Conservation (phyloP, 2,329 filamentous ascomycete species). For the Pseudogymnoascus sp. region DNA sequence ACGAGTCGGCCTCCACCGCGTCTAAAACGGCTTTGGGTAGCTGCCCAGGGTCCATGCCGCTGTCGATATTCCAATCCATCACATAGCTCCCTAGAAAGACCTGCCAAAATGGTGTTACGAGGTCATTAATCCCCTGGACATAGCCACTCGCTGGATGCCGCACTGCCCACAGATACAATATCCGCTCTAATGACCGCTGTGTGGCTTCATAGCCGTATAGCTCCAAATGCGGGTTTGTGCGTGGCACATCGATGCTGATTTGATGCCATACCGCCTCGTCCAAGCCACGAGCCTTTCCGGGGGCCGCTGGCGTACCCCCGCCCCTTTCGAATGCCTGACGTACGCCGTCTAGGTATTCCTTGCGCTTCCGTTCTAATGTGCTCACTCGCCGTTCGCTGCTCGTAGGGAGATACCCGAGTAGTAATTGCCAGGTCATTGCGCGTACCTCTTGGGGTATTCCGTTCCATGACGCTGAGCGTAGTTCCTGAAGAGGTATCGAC, state of each 20-base stretch:
- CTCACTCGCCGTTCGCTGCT: slow-evolving; percentile 86
- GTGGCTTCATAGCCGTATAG: slow-evolving; percentile 95
- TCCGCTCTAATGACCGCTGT: slow-evolving; percentile 85
- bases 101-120: slow-evolving; percentile 97
- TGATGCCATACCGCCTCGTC: slow-evolving; percentile 99
- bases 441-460: slow-evolving; percentile 91
- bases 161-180: slow-evolving; percentile 96
- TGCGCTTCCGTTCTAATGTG: slow-evolving; percentile 86
- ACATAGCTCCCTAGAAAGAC: slow-evolving; percentile 94
- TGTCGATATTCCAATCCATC: slow-evolving; percentile 84
- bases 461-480: slow-evolving; percentile 84
- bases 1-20: slow-evolving; percentile 93
- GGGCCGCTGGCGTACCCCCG: slow-evolving; percentile 41
- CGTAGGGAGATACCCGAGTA: slow-evolving; percentile 92
- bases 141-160: slow-evolving; percentile 95
- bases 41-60: slow-evolving; percentile 93
- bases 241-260: slow-evolving; percentile 94
- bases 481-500: slow-evolving; percentile 73
- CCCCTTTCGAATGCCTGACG: slow-evolving; percentile 59
- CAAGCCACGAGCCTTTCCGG: slow-evolving; percentile 54
- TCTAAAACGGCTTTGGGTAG: slow-evolving; percentile 83
- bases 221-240: slow-evolving; percentile 92
- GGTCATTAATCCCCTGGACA: slow-evolving; percentile 96
- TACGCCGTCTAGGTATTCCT: slow-evolving; percentile 93
- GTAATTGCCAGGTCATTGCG: slow-evolving; percentile 96